phyloP scores from a whole-genome alignment of 768 basidiomycete genomes.

The Cyclocybe aegerita region DNA sequence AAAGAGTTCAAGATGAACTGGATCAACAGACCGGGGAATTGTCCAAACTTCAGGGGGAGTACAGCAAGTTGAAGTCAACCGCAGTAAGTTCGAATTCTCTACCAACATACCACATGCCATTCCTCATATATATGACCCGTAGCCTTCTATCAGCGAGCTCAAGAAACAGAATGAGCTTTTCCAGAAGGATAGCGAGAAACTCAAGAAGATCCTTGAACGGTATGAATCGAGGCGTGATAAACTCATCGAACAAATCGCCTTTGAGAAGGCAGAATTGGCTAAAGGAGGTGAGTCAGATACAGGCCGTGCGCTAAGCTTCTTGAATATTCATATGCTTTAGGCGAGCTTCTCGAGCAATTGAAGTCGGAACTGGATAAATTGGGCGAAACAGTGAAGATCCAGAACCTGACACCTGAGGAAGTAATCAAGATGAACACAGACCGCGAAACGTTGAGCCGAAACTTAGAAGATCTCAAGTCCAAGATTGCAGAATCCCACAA shows the following conservation, averaged over 20 bases:
- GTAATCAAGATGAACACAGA: slow-evolving; percentile 90
- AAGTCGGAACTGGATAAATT: slow-evolving; percentile 65
- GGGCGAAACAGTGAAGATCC: slow-evolving; percentile 68
- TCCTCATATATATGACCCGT: neutral
- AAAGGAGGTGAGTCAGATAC: slow-evolving; percentile 44
- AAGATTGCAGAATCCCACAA: slow-evolving; percentile 77
- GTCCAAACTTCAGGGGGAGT: slow-evolving; percentile 47
- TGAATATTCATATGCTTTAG: slow-evolving; percentile 34
- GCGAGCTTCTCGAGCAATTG: slow-evolving; percentile 58
- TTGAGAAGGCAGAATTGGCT: slow-evolving; percentile 63
- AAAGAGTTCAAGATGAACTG: slow-evolving; percentile 61
- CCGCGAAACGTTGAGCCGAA: slow-evolving; percentile 73
- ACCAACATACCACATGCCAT: neutral
- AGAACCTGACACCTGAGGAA: slow-evolving; percentile 91
- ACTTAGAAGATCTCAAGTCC: slow-evolving; percentile 72
- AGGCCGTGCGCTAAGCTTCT: neutral
- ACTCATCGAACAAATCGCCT: slow-evolving; percentile 62
- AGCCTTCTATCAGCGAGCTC: slow-evolving; percentile 67
- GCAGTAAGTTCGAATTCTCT: slow-evolving; percentile 38
- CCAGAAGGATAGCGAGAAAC: slow-evolving; percentile 74
- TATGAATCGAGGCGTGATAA: slow-evolving; percentile 71
- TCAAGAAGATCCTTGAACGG: slow-evolving; percentile 70
- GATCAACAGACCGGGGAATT: slow-evolving; percentile 54
- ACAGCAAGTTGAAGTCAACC: slow-evolving; percentile 59
- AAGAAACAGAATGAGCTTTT: slow-evolving; percentile 63